These are phyloP conservation scores for Aspergillus mulundensis DNA, from an alignment of 495 filamentous ascomycete genomes.

Conservation along the genomic window DNA sequence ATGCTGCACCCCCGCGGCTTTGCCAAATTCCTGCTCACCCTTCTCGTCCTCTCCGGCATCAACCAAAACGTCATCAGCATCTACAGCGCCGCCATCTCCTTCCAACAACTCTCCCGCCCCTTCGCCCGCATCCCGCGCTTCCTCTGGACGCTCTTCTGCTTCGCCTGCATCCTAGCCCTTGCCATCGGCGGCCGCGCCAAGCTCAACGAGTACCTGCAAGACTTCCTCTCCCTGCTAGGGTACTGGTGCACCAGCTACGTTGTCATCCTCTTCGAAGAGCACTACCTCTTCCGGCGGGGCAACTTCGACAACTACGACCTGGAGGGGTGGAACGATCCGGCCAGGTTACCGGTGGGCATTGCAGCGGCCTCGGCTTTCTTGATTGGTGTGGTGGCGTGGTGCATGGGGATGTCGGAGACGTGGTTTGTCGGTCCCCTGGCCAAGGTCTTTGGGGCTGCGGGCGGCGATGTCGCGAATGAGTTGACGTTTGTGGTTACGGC, in stretches of 20 bases:
- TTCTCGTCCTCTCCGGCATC: slow-evolving; percentile 7
- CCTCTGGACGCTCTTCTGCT: slow-evolving; percentile 3
- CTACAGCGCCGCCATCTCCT: slow-evolving; percentile 7
- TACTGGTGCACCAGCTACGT: slow-evolving; percentile 53
- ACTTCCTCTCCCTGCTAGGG: slow-evolving; percentile 52
- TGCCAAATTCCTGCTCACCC: slow-evolving; percentile 7
- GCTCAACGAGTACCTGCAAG: slow-evolving; percentile 18
- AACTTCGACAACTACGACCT: slow-evolving; percentile 7
- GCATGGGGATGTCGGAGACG: slow-evolving; percentile 7
- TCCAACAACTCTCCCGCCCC: slow-evolving; percentile 4
- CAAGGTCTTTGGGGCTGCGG: slow-evolving; percentile 39
- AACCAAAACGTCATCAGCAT: slow-evolving; percentile 9
- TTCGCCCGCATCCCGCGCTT: slow-evolving; percentile 3
- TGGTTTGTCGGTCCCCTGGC: slow-evolving; percentile 45
- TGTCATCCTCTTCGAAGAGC: slow-evolving; percentile 51
- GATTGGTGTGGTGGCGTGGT: slow-evolving; percentile 1
- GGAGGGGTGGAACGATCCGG: slow-evolving; percentile 7
- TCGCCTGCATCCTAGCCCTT: slow-evolving; percentile 1
- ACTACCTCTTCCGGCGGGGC: slow-evolving; percentile 48
- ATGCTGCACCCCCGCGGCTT: slow-evolving; percentile 6
- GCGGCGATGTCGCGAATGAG: slow-evolving; percentile 57
- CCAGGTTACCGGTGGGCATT: slow-evolving; percentile 4
- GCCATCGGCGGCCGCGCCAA: slow-evolving; percentile 1
- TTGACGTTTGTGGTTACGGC: slow-evolving; percentile 47
- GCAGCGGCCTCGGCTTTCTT: background rate